phyloP scores from a whole-genome alignment of 257 asterid genomes.

The Euphrasia confusa region DNA sequence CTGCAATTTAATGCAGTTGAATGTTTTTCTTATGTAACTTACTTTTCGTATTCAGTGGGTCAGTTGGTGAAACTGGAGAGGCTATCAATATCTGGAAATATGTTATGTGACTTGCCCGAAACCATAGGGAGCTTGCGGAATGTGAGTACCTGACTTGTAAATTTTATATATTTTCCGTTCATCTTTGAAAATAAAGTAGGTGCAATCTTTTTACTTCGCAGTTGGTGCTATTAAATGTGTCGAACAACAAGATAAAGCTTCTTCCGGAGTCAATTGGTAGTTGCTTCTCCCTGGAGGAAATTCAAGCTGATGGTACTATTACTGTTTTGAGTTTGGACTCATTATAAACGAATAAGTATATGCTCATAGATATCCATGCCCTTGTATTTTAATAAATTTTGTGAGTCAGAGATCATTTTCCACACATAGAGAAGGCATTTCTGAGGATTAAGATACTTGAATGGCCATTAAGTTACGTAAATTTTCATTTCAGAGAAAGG shows the following conservation, averaged over 20 bases:
- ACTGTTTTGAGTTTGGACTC: conserved; percentile 2
- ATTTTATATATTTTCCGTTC: neutral
- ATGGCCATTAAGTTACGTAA: neutral
- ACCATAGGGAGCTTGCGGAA: conserved; percentile 98
- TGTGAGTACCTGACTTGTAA: conserved; percentile 48
- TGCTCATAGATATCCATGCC: neutral
- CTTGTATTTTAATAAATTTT: neutral
- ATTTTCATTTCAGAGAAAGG: neutral
- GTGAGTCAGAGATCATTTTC: neutral
- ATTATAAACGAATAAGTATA: neutral
- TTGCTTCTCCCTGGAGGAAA: conserved; percentile 91
- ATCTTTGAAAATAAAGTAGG: neutral
- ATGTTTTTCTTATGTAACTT: conserved; percentile 10
- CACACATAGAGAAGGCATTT: neutral
- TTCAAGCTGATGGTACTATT: conserved; percentile 84
- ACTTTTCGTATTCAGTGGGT: conserved; percentile 62
- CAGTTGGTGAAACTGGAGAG: conserved; percentile 93
- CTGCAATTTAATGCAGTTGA: conserved; percentile 13
- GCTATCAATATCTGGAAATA: conserved; percentile 69
- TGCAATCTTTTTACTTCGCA: conserved; percentile 36
- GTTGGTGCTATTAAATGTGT: conserved; percentile 84
- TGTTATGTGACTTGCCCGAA: conserved; percentile 64
- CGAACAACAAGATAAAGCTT: conserved; percentile 70
- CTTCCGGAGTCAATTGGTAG: conserved; percentile 96
- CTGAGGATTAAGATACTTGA: neutral